Percentiles rank a stretch among this genome's conserved stretches.
phyloP scores from a whole-genome alignment of 2,329 filamentous ascomycete genomes.

The Polytolypa hystricis region DNA sequence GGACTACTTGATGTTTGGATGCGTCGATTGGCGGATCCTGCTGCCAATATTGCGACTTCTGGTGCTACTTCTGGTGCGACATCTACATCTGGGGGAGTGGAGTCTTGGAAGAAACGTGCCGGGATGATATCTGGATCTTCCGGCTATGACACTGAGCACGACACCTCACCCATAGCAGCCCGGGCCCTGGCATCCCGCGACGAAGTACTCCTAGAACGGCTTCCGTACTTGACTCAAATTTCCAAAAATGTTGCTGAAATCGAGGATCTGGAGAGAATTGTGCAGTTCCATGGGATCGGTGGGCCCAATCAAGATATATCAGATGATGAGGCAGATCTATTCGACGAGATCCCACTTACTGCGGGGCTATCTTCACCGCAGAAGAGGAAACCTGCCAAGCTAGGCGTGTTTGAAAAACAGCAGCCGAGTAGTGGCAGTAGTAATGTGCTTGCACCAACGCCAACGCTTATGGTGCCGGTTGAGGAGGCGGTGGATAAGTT shows the following conservation, averaged over 20 bases:
- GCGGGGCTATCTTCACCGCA: slow-evolving; percentile 16
- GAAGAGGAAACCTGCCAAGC: slow-evolving; percentile 4
- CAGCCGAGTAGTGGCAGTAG: slow-evolving; percentile 17
- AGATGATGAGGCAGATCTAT: slow-evolving; percentile 24
- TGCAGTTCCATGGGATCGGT: slow-evolving; percentile 52
- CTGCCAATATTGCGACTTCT: too few species aligned
- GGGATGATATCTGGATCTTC: neutral
- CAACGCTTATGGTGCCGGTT: slow-evolving; percentile 20
- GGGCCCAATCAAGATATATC: slow-evolving; percentile 33
- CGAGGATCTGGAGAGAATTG: slow-evolving; percentile 56
- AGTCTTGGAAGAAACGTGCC: slow-evolving; percentile 21
- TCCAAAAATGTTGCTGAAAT: slow-evolving; percentile 27
- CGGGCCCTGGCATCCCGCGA: slow-evolving; percentile 25
- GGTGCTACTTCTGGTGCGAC: slow-evolving; percentile 2
- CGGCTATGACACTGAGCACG: slow-evolving; percentile 5
- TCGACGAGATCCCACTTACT: slow-evolving; percentile 27
- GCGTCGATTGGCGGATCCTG: slow-evolving; percentile 24
- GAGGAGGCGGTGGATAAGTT: slow-evolving; percentile 51
- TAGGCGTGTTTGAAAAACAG: too few species aligned
- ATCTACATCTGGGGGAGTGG: slow-evolving; percentile 20
- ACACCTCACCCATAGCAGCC: neutral
- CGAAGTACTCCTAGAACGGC: slow-evolving; percentile 57
- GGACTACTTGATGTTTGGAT: slow-evolving; percentile 45
- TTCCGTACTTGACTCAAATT: slow-evolving; percentile 75
- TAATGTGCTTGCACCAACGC: too few species aligned